Conservation (phyloP, 805 yeast species). For the Saccharomyces paradoxus region DNA sequence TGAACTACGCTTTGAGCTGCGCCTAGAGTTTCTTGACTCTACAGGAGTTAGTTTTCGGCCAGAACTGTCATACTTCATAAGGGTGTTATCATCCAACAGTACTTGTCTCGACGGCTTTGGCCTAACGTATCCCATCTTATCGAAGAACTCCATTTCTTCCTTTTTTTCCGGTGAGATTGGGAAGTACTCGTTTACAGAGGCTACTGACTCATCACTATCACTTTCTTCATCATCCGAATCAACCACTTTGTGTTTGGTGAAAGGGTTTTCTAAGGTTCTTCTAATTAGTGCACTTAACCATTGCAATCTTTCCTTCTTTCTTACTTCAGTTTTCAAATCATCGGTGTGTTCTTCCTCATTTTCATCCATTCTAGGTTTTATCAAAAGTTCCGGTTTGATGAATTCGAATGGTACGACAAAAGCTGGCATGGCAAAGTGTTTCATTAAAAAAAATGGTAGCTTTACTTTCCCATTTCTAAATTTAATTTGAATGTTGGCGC, state of each 20-base stretch:
- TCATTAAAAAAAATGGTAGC: slow-evolving; percentile 27
- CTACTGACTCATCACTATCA: slow-evolving; percentile 11
- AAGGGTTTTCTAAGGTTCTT: slow-evolving; percentile 22
- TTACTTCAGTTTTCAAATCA: not conserved
- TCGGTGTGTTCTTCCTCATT: not conserved
- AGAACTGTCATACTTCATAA: slow-evolving; percentile 6
- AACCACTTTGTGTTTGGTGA: not conserved
- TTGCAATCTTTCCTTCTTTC: slow-evolving; percentile 5
- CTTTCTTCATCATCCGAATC: slow-evolving; percentile 3
- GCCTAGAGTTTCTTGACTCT: slow-evolving; percentile 14
- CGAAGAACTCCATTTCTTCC: slow-evolving; percentile 20
- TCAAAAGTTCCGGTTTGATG: slow-evolving; percentile 22
- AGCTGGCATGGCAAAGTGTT: slow-evolving; percentile 24
- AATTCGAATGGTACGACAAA: slow-evolving; percentile 29
- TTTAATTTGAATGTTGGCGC: slow-evolving; percentile 30
- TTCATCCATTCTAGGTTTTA: slow-evolving; percentile 2
- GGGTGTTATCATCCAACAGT: slow-evolving; percentile 1
- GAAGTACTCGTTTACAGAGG: slow-evolving; percentile 22
- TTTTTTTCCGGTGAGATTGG: slow-evolving; percentile 23
- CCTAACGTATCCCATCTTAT: slow-evolving; percentile 24
- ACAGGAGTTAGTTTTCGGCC: slow-evolving; percentile 9
- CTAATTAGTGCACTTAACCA: slow-evolving; percentile 13
- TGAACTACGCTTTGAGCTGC: slow-evolving; percentile 19
- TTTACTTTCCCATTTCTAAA: slow-evolving; percentile 30
- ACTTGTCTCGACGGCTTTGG: slow-evolving; percentile 21